Evolutionary conservation across 2,329 filamentous ascomycete genomes (phyloP).

Genomic region (Remersonia thermophila): DNA sequence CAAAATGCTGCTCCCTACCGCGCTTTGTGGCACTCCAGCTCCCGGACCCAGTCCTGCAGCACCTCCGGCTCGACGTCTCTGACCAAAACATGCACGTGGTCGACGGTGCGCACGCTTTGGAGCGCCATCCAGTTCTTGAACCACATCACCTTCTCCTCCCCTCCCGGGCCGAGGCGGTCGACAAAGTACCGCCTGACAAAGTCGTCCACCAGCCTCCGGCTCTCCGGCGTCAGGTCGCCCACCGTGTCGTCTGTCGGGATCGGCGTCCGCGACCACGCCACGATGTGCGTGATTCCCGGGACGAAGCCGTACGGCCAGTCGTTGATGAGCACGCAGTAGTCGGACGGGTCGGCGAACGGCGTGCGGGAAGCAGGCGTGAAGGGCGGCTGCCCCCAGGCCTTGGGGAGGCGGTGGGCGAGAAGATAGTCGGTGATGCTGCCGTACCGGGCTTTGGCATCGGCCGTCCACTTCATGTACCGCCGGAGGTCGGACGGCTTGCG

Average conservation of each 20-base stretch:
- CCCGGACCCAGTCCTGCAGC: constrained; percentile 41
- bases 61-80: constrained; percentile 39
- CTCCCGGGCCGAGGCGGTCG: constrained; percentile 37
- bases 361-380: constrained; percentile 38
- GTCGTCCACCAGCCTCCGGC: constrained; percentile 48
- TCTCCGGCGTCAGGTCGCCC: constrained; percentile 60
- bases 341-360: constrained; percentile 41
- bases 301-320: constrained; percentile 87
- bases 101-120: constrained; percentile 76
- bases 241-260: constrained; percentile 57
- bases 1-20: constrained; percentile 3
- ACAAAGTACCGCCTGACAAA: constrained; percentile 63
- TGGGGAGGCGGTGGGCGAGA: constrained; percentile 55
- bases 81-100: constrained; percentile 76
- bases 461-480: constrained; percentile 67
- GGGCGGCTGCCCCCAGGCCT: constrained; percentile 50
- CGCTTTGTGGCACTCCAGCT: constrained; percentile 28
- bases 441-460: constrained; percentile 56
- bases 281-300: constrained; percentile 59
- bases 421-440: constrained; percentile 74
- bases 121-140: constrained; percentile 90
- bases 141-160: constrained; percentile 54
- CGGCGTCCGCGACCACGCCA: constrained; percentile 80
- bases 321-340: constrained; percentile 65
- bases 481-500: constrained; percentile 70